These are phyloP conservation scores for Pseudozyma hubeiensis DNA, from an alignment of 1,284 basidiomycete genomes.

Conservation along the genomic window DNA sequence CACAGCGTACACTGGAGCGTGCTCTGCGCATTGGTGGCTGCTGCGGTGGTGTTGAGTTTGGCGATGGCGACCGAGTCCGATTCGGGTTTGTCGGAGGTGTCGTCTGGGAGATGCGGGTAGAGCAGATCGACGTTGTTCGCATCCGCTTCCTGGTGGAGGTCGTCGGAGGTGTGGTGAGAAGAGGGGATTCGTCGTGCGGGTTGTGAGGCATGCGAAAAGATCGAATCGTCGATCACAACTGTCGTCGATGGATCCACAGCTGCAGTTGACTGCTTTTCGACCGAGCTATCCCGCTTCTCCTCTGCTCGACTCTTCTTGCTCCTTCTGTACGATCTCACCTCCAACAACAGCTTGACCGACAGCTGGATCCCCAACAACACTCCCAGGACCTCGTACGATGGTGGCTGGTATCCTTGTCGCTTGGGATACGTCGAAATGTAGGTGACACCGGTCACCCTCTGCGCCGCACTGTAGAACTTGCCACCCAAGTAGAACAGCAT, in stretches of 20 bases:
- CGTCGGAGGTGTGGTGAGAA: neutral
- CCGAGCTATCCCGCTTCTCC: neutral
- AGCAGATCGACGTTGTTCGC: conserved; percentile 15
- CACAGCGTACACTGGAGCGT: conserved; percentile 69
- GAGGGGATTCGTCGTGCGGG: conserved; percentile 32
- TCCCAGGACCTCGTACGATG: conserved; percentile 69
- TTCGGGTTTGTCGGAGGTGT: neutral
- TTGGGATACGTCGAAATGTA: conserved; percentile 61
- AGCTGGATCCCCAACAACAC: conserved; percentile 68
- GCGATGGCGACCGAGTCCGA: conserved; percentile 10
- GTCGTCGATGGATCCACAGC: conserved; percentile 21
- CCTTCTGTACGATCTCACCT: conserved; percentile 12
- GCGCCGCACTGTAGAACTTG: conserved; percentile 68
- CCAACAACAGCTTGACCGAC: conserved; percentile 53
- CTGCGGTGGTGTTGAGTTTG: conserved; percentile 36
- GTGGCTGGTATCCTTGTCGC: conserved; percentile 53
- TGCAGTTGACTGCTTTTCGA: neutral
- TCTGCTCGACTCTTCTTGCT: neutral
- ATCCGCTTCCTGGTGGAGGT: neutral
- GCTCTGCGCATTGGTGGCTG: conserved; percentile 15
- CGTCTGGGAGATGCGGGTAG: conserved; percentile 30
- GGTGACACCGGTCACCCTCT: conserved; percentile 64
- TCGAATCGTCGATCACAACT: conserved; percentile 23
- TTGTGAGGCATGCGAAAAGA: conserved; percentile 38
- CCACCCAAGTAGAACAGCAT: conserved; percentile 70